phyloP scores from a whole-genome alignment of 352 stramenopile genomes.

The Pythium myriotylum region DNA sequence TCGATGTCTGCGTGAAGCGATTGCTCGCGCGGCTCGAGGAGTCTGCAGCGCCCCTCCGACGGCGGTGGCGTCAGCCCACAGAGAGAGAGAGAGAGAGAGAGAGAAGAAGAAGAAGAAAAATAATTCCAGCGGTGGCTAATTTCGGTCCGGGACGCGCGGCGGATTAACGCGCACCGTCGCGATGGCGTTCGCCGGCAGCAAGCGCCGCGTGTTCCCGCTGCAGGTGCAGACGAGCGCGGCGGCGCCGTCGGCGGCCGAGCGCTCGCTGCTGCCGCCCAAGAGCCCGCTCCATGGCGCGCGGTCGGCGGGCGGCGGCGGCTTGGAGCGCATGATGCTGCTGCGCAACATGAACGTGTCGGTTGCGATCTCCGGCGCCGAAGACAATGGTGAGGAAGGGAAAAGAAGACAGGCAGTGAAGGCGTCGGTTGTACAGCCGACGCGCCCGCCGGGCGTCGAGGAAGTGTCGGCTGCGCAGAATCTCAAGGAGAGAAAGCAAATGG shows the following conservation, averaged over 20 bases:
- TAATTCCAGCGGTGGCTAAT: not conserved
- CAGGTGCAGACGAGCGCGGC: constrained; percentile 31
- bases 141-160: not conserved
- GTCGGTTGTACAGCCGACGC: not conserved
- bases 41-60: too few relatives aligned
- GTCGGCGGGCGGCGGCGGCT: constrained; percentile 9
- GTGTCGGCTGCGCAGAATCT: constrained; percentile 71
- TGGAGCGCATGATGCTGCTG: constrained; percentile 55
- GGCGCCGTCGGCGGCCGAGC: constrained; percentile 11
- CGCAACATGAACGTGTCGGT: constrained; percentile 53
- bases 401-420: not conserved
- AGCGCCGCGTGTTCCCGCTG: constrained; percentile 47
- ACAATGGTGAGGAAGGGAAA: not conserved
- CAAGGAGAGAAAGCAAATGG: constrained; percentile 50
- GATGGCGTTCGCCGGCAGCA: constrained; percentile 15
- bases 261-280: constrained; percentile 46
- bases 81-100: too few relatives aligned
- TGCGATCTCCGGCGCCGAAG: constrained; percentile 5
- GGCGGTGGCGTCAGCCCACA: too few relatives aligned
- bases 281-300: constrained; percentile 41
- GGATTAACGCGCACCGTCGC: not conserved
- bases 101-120: too few relatives aligned
- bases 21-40: too few relatives aligned
- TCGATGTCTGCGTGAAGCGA: too few relatives aligned
- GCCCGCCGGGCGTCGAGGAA: constrained; percentile 18